Percentiles rank a stretch among this genome's conserved stretches.
These are phyloP conservation scores for Boletus rubropictus DNA, from an alignment of 768 basidiomycete species.

Conservation along the genomic window DNA sequence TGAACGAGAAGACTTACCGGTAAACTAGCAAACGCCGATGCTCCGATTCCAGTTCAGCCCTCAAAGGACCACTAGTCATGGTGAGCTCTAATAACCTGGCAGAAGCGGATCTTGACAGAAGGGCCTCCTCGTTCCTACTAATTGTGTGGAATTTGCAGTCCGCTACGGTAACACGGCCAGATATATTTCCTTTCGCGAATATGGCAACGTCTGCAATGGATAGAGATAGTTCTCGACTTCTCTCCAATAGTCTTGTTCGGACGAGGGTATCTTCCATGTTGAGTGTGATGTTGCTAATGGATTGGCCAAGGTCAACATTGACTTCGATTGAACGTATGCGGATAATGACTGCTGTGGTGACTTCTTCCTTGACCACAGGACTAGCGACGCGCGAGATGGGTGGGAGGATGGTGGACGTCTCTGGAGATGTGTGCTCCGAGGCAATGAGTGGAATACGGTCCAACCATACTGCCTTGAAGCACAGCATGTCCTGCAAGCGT, in stretches of 20 bases:
- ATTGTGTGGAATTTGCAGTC: slow-evolving; percentile 73
- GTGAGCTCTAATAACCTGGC: slow-evolving; percentile 64
- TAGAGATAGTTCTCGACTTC: slow-evolving; percentile 59
- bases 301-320: slow-evolving; percentile 79
- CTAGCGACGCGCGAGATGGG: slow-evolving; percentile 10
- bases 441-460: slow-evolving; percentile 79
- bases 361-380: slow-evolving; percentile 32
- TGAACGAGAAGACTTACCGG: slow-evolving; percentile 42
- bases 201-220: slow-evolving; percentile 51
- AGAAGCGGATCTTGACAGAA: slow-evolving; percentile 28
- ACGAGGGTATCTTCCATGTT: slow-evolving; percentile 59
- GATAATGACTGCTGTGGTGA: slow-evolving; percentile 60
- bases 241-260: slow-evolving; percentile 60
- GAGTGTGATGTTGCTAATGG: slow-evolving; percentile 68
- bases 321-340: slow-evolving; percentile 70
- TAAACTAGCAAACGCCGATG: slow-evolving; percentile 70
- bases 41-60: slow-evolving; percentile 67
- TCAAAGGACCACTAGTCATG: slow-evolving; percentile 67
- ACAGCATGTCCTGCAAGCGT: slow-evolving; percentile 84
- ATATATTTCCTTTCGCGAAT: slow-evolving; percentile 61
- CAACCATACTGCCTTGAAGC: slow-evolving; percentile 93
- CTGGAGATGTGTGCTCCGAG: slow-evolving; percentile 27
- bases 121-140: slow-evolving; percentile 46
- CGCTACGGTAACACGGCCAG: slow-evolving; percentile 61
- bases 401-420: slow-evolving; percentile 16